Evolutionary conservation across 1,284 basidiomycete species (phyloP), one percentile per base, ranked within the genome.

Genomic region (Kwoniella shivajii): DNA sequence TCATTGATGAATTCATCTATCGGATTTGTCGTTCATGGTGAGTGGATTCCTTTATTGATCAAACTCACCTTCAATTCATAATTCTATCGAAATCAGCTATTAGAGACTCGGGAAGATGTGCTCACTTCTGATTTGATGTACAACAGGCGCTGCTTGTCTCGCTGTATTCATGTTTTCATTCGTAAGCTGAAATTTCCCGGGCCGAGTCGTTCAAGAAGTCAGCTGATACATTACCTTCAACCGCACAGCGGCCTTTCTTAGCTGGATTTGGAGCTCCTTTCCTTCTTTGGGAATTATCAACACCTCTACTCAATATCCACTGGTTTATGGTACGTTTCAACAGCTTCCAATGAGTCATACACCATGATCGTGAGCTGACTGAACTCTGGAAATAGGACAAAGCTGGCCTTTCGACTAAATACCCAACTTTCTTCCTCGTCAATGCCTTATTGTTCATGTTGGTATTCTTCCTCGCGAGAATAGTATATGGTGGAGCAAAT

Each of bases 231-330:
- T 27, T 13, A 16, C 9, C 3, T 37, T 37, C 30, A 1, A 31
- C 6, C 18, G 16, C 26, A 16, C 51, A 72, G 68, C 38, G 67
- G 10, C 71, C 71, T 1, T 70, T 73, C 54, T 57, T 71, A 49
- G 68, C 68, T 30, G 68, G 64, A 9, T 69, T 69, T 49, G 72
- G 69, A n/a, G 65, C 72, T 1, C 56, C 64, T 10, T 73, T 73
- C 42, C 56, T 73, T 9, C 57, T 73, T 3, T 73, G 72, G 72
- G 72, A 73, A 42, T 53, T 71, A 7, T 67, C 64, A 3, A 73
- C 72, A 1, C 68, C 70, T 13, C 65, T 73, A 48, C 62, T 73
- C 11, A 73, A 73, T 39, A 58, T 73, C 7, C 65, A 71, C 43
- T 73, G 70, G 65, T 72, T 71, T 57, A 68, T 73, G 62, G 69